A percentile compares a stretch with the other conserved stretches of the same genome.
Evolutionary conservation across 129 eudicot genomes (phyloP).

Genomic region (Escallonia herrerae): DNA sequence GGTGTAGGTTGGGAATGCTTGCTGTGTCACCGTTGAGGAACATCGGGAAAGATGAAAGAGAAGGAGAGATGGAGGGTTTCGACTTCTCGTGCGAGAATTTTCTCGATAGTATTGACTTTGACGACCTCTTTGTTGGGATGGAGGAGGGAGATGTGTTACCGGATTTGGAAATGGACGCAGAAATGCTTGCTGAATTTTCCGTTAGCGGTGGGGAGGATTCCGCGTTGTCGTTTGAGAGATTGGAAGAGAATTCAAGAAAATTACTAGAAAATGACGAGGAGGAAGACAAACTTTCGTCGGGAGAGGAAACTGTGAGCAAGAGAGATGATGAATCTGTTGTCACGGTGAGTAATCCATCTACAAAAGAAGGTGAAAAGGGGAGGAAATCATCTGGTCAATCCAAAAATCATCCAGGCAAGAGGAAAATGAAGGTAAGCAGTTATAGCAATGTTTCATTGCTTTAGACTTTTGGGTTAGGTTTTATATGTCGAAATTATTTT

Average conservation of each 20-base stretch:
- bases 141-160: constrained; percentile 65
- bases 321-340: constrained; percentile 16
- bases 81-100: constrained; percentile 60
- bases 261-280: constrained; percentile 8
- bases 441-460: background rate
- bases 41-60: constrained; percentile 33
- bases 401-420: constrained; percentile 60
- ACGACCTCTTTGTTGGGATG: constrained; percentile 68
- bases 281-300: constrained; percentile 2
- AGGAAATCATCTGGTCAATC: constrained; percentile 35
- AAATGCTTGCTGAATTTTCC: constrained; percentile 60
- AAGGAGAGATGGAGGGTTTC: constrained; percentile 35
- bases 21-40: constrained; percentile 59
- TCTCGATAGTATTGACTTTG: constrained; percentile 88
- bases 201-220: constrained; percentile 49
- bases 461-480: too few species aligned
- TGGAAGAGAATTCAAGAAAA: constrained; percentile 20
- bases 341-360: constrained; percentile 13
- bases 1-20: constrained; percentile 44
- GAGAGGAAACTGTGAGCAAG: constrained; percentile 26
- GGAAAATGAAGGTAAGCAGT: constrained; percentile 73
- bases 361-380: constrained; percentile 24
- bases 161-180: constrained; percentile 82
- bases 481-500: background rate
- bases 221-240: constrained; percentile 17